Conservation (phyloP, 208 protist genomes). For the Leishmania major region DNA sequence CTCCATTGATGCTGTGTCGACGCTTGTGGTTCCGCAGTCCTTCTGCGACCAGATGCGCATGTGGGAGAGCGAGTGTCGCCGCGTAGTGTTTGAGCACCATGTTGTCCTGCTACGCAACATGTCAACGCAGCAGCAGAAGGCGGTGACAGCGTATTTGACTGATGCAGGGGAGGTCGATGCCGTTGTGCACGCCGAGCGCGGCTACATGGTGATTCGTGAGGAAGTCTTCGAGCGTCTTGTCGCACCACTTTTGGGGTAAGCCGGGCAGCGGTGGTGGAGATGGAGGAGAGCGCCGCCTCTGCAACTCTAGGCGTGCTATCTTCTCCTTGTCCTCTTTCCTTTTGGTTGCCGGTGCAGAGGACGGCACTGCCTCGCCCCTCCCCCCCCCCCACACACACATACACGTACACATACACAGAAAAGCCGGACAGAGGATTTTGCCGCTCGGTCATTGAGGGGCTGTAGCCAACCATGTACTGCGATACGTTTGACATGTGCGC, state of each 20-base stretch:
- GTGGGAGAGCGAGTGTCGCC: conserved; percentile 88
- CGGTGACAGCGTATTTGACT: conserved; percentile 45
- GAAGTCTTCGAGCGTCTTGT: conserved; percentile 75
- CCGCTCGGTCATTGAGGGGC: not conserved
- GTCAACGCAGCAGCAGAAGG: conserved; percentile 50
- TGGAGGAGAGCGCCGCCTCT: not conserved
- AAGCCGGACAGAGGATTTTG: not conserved
- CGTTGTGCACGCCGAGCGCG: conserved; percentile 65
- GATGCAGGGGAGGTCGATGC: conserved; percentile 60
- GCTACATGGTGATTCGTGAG: conserved; percentile 64
- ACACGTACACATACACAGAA: not conserved
- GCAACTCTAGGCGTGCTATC: not conserved
- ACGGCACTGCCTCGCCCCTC: not conserved
- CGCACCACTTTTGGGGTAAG: conserved; percentile 31
- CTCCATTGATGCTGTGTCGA: conserved; percentile 12
- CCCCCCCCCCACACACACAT: not conserved
- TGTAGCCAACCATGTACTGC: not conserved
- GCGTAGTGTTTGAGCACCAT: conserved; percentile 72
- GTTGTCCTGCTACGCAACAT: conserved; percentile 79
- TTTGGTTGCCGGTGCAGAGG: not conserved
- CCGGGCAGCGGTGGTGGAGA: not conserved
- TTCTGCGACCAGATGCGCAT: conserved; percentile 88
- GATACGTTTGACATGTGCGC: not conserved
- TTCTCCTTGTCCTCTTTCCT: not conserved
- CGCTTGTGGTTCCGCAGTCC: conserved; percentile 77